Evolutionary conservation across 768 basidiomycete genomes (phyloP), one percentile per base, ranked within the genome.

Genomic region (Naematelia aurantialba): DNA sequence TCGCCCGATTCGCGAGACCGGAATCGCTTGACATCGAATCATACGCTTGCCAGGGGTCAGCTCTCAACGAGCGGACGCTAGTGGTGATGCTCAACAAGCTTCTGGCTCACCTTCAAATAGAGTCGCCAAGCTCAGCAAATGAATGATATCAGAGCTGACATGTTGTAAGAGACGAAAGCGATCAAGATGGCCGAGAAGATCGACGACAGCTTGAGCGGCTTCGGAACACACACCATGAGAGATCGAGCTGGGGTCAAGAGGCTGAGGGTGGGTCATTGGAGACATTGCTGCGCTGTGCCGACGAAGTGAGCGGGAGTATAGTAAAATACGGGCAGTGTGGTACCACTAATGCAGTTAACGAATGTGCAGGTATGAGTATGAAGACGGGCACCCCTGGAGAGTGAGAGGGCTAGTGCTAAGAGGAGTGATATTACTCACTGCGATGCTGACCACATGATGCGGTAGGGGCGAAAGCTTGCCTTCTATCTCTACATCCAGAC

Each of bases 111-210:
- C 64, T 59, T 69, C 60, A 47, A 69, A 69, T 21, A 73, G 29
- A 3, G 71, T 61, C 5, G 71, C 65, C 19, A 69, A 59, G 44
- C 66, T 68, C 21, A 73, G 50, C 31, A 69, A 63, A 34, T 73
- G 67, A 2, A 73, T 61, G 14, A 73, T 54, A 51, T 73, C 71
- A 13, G 68, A 61, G 47, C 68, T 67, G 17, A 65, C 58, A 12
- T 59, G 62, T 11, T 30, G 55, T 13, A 73, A 54, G 4, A 69
- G 54, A 21, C 60, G 45, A 46, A 58, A 52, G 34, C 56, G 34
- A 24, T 73, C 71, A 26, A 69, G 55, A 21, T 56, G 51, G 4
- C 56, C 51, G 0, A 73, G 44, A 10, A 69, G 61, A 22, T 65
- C 59, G 12, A 73, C 65, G 31, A 59, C 62, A 22, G 53, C 26